Conservation (phyloP, 1,139 yeast genomes). For the Lodderomyces metapsilosis region DNA sequence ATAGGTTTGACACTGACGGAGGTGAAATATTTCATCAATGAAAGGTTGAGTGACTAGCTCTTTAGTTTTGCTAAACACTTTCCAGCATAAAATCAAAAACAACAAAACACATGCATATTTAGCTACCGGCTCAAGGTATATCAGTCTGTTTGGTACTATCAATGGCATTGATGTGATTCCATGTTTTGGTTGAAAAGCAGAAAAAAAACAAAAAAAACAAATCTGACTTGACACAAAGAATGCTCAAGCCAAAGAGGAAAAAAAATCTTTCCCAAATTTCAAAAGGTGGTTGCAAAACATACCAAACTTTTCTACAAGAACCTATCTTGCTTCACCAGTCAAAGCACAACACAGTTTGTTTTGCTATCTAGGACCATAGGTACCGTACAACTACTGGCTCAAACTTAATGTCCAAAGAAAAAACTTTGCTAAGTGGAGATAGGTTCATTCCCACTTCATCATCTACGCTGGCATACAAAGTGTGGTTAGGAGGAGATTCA, state of each 20-base stretch:
- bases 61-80: conserved; percentile 18
- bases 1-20: conserved; percentile 72
- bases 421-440: conserved; percentile 9
- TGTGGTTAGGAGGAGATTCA: conserved; percentile 2
- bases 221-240: background rate
- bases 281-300: conserved; percentile 10
- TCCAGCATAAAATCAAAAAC: conserved; percentile 18
- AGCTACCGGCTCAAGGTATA: conserved; percentile 2
- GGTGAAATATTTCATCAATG: conserved; percentile 83
- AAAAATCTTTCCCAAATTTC: no score
- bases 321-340: background rate
- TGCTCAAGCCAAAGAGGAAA: background rate
- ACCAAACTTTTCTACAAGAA: background rate
- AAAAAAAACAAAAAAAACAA: no score
- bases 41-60: conserved; percentile 38
- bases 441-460: conserved; percentile 23
- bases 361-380: background rate
- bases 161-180: conserved; percentile 14
- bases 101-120: conserved; percentile 9
- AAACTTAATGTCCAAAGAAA: background rate
- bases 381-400: background rate
- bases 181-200: background rate
- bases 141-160: conserved; percentile 9
- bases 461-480: conserved; percentile 21
- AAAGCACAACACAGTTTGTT: background rate